Conservation (phyloP, 768 basidiomycete species). For the Boletales sp. region DNA sequence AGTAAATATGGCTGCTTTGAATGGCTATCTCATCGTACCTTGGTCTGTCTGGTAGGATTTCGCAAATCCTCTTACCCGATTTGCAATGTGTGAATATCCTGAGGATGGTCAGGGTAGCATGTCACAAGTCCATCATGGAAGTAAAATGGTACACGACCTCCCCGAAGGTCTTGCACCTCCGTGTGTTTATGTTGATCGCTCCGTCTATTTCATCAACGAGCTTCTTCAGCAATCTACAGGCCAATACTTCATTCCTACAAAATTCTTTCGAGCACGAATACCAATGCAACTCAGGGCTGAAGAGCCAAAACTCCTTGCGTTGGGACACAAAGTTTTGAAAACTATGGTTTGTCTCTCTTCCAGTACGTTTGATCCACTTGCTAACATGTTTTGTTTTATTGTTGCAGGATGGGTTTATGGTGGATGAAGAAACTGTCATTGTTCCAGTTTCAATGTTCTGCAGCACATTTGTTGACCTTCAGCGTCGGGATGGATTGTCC, state of each 20-base stretch:
- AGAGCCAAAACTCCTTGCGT: neutral
- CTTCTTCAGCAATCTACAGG: conserved; percentile 4
- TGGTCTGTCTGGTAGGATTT: conserved; percentile 17
- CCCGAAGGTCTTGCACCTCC: conserved; percentile 24
- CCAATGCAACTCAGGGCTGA: neutral
- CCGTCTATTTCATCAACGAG: conserved; percentile 25
- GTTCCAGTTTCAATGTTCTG: conserved; percentile 4
- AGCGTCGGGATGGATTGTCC: neutral
- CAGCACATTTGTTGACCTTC: conserved; percentile 11
- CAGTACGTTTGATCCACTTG: neutral
- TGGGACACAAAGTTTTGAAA: conserved; percentile 3
- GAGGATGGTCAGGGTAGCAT: conserved; percentile 18
- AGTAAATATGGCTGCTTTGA: neutral
- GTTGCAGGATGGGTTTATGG: conserved; percentile 6
- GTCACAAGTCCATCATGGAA: conserved; percentile 24
- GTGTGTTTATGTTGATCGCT: conserved; percentile 11
- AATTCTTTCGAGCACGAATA: conserved; percentile 10
- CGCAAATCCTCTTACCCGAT: conserved; percentile 19
- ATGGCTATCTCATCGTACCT: too few relatives aligned
- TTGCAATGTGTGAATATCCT: conserved; percentile 27
- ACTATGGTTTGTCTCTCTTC: neutral
- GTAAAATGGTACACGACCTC: conserved; percentile 28
- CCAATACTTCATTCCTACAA: conserved; percentile 13
- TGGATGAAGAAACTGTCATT: conserved; percentile 6
- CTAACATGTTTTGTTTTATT: neutral